Percentiles rank a stretch among this genome's conserved stretches.
These are phyloP conservation scores for Epichloe gansuensis DNA, from an alignment of 2,329 filamentous ascomycete genomes.

Conservation along the genomic window DNA sequence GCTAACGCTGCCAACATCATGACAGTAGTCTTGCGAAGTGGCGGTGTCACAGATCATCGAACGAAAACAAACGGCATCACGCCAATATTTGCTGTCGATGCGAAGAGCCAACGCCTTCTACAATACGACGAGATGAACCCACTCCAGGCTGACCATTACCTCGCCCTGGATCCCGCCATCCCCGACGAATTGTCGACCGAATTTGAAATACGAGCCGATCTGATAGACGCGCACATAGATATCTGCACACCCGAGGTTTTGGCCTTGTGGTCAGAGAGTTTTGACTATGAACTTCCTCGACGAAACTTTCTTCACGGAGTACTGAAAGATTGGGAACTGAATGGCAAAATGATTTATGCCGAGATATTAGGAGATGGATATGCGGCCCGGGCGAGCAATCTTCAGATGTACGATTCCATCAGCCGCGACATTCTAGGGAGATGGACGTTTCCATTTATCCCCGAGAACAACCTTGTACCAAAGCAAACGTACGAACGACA, in stretches of 20 bases:
- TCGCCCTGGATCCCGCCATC: conserved; percentile 69
- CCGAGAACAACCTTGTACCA: conserved; percentile 73
- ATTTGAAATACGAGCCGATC: conserved; percentile 71
- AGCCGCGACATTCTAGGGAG: conserved; percentile 75
- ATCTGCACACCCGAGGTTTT: conserved; percentile 95
- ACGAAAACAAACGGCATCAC: conserved; percentile 65
- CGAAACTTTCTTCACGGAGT: conserved; percentile 86
- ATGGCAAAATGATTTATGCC: conserved; percentile 91
- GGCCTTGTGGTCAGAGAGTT: conserved; percentile 92
- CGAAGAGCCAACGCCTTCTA: conserved; percentile 65
- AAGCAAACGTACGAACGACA: conserved; percentile 65
- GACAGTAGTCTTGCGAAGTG: conserved; percentile 83
- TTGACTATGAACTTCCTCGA: conserved; percentile 85
- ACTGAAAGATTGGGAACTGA: conserved; percentile 91
- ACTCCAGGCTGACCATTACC: conserved; percentile 48
- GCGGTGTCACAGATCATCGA: conserved; percentile 55
- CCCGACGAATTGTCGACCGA: conserved; percentile 57
- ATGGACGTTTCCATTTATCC: conserved; percentile 81
- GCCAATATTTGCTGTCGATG: conserved; percentile 79
- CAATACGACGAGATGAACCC: conserved; percentile 89
- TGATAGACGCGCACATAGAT: conserved; percentile 91
- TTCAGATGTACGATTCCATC: conserved; percentile 83
- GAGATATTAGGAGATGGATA: conserved; percentile 77
- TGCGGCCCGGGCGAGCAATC: conserved; percentile 71
- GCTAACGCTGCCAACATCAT: conserved; percentile 92